Conservation (phyloP, 2,329 filamentous ascomycete species). For the Magnaporthiopsis rhizophila region DNA sequence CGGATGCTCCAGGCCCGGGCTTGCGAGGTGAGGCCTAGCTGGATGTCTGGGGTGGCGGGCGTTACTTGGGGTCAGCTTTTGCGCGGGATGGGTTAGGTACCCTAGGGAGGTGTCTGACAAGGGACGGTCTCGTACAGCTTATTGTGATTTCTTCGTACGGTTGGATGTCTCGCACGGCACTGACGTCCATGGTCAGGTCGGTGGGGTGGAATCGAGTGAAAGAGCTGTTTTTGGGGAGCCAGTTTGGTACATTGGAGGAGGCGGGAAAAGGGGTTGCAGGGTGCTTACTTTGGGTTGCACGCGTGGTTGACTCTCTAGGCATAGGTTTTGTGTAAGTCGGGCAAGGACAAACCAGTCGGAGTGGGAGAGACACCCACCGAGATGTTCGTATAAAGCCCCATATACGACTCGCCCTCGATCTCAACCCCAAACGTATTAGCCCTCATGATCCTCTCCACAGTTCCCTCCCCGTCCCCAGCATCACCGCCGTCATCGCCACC, state of each 20-base stretch:
- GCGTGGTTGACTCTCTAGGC: conserved; percentile 27
- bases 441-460: conserved; percentile 24
- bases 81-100: neutral
- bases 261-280: too few species aligned
- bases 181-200: conserved; percentile 23
- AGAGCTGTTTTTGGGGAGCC: conserved; percentile 17
- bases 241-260: too few species aligned
- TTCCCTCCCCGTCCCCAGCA: conserved; percentile 9
- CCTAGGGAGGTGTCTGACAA: neutral
- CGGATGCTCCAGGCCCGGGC: conserved; percentile 9
- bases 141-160: conserved; percentile 27
- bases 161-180: conserved; percentile 25
- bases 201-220: conserved; percentile 23
- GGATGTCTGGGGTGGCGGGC: conserved; percentile 11
- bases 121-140: conserved; percentile 20
- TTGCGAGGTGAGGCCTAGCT: conserved; percentile 12
- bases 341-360: neutral
- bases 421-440: conserved; percentile 26
- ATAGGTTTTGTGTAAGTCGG: neutral
- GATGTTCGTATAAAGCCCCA: conserved; percentile 25
- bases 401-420: conserved; percentile 14
- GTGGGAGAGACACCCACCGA: conserved; percentile 19
- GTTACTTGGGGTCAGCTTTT: neutral
- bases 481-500: conserved; percentile 12
- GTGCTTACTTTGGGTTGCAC: conserved; percentile 26